These are phyloP conservation scores for Cladosporium sp. DNA, from an alignment of 2,329 filamentous ascomycete species.

Conservation along the genomic window DNA sequence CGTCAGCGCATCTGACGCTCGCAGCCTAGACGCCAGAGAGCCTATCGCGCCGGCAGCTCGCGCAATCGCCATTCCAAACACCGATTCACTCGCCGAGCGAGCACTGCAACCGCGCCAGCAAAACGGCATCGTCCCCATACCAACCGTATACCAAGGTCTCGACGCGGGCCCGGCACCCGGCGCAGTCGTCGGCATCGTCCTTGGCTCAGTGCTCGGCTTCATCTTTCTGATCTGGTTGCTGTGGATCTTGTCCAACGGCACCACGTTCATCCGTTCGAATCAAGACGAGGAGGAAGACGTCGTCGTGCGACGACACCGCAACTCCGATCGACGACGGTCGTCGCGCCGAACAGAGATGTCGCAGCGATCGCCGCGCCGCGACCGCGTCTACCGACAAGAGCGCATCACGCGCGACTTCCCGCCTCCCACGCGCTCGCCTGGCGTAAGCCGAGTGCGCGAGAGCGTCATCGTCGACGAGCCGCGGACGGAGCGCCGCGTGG, in stretches of 20 bases:
- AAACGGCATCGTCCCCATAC: constrained; percentile 43
- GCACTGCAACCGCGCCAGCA: constrained; percentile 18
- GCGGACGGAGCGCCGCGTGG: constrained; percentile 34
- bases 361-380: constrained; percentile 20
- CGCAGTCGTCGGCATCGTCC: constrained; percentile 54
- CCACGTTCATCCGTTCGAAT: constrained; percentile 24
- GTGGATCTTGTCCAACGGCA: constrained; percentile 33
- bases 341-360: constrained; percentile 27
- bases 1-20: constrained; percentile 17
- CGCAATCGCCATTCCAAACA: constrained; percentile 8
- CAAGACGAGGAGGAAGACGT: constrained; percentile 28
- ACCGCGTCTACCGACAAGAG: constrained; percentile 29
- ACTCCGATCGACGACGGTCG: constrained; percentile 19
- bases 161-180: constrained; percentile 49
- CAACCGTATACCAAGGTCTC: constrained; percentile 53
- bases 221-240: constrained; percentile 48
- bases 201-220: constrained; percentile 49
- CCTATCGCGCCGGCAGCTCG: constrained; percentile 12
- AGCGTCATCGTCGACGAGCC: constrained; percentile 40
- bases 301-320: constrained; percentile 16
- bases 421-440: constrained; percentile 15
- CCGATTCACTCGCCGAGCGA: not conserved
- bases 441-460: constrained; percentile 26
- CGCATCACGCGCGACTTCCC: constrained; percentile 29
- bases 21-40: constrained; percentile 25